Evolutionary conservation across 2,329 filamentous ascomycete genomes (phyloP).

Genomic region (Colletotrichum navitas): DNA sequence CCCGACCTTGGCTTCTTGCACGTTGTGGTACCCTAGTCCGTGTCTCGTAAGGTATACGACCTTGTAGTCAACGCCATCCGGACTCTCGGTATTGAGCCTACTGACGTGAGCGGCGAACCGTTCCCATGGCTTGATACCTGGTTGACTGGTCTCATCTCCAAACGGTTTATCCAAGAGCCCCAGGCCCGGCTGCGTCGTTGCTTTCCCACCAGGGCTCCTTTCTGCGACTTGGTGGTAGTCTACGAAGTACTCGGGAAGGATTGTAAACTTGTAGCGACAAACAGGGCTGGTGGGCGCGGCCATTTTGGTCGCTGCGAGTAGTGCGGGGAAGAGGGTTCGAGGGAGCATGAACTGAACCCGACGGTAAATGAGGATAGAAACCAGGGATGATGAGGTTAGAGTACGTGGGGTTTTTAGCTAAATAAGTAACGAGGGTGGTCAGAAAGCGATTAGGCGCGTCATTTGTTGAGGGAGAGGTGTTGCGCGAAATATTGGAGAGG

Average conservation of each 20-base stretch:
- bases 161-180: slow-evolving; percentile 66
- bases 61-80: slow-evolving; percentile 63
- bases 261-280: slow-evolving; percentile 29
- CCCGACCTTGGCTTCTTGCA: slow-evolving; percentile 67
- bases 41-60: slow-evolving; percentile 68
- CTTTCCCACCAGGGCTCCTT: slow-evolving; percentile 45
- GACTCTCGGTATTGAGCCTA: slow-evolving; percentile 58
- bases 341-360: background rate
- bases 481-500: background rate
- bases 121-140: slow-evolving; percentile 62
- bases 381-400: slow-evolving; percentile 47
- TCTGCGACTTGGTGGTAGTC: slow-evolving; percentile 45
- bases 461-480: background rate
- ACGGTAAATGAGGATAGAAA: slow-evolving; percentile 50
- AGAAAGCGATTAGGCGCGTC: background rate
- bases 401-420: slow-evolving; percentile 44
- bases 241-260: slow-evolving; percentile 16
- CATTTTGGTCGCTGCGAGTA: slow-evolving; percentile 18
- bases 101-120: slow-evolving; percentile 62
- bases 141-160: slow-evolving; percentile 40
- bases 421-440: background rate
- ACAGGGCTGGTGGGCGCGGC: background rate
- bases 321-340: slow-evolving; percentile 18
- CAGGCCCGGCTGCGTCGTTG: slow-evolving; percentile 62
- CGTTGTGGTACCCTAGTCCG: slow-evolving; percentile 64